Percentiles rank a stretch among this genome's conserved stretches.
Conservation (phyloP, 306 rosid genomes). For the Chamaecrista fasciculata region DNA sequence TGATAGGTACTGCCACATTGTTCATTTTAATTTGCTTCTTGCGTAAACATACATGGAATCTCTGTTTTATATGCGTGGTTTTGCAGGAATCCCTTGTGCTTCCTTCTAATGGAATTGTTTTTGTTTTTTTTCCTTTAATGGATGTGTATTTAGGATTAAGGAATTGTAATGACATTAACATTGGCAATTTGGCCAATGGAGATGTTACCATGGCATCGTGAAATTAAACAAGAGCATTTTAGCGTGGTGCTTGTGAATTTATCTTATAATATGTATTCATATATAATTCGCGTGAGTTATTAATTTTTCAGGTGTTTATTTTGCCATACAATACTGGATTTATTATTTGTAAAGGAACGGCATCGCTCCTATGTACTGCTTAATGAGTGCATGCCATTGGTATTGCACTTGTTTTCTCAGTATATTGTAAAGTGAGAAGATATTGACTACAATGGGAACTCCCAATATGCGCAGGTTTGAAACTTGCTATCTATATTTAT, state of each 20-base stretch:
- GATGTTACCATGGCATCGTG: background rate
- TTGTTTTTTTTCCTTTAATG: too few relatives aligned
- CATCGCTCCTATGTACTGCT: background rate
- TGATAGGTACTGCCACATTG: background rate
- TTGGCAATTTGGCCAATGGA: too few relatives aligned
- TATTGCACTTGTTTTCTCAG: conserved; percentile 10
- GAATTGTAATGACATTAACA: background rate
- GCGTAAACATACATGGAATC: background rate
- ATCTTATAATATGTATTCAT: background rate
- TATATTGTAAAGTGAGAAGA: conserved; percentile 13
- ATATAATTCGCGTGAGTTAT: background rate
- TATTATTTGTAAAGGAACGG: background rate
- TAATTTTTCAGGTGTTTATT: conserved; percentile 15
- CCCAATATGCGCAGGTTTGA: conserved; percentile 51
- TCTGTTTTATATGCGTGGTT: background rate
- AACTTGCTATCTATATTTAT: background rate
- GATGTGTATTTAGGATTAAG: background rate
- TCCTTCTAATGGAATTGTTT: conserved; percentile 1
- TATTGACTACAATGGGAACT: conserved; percentile 44
- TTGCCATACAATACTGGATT: background rate
- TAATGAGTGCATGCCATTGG: conserved; percentile 31
- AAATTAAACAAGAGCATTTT: background rate
- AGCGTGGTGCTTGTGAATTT: conserved; percentile 2
- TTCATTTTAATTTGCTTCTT: background rate
- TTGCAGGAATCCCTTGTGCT: background rate